phyloP scores from a whole-genome alignment of 2,329 filamentous ascomycete species.

The Alternaria alternata region DNA sequence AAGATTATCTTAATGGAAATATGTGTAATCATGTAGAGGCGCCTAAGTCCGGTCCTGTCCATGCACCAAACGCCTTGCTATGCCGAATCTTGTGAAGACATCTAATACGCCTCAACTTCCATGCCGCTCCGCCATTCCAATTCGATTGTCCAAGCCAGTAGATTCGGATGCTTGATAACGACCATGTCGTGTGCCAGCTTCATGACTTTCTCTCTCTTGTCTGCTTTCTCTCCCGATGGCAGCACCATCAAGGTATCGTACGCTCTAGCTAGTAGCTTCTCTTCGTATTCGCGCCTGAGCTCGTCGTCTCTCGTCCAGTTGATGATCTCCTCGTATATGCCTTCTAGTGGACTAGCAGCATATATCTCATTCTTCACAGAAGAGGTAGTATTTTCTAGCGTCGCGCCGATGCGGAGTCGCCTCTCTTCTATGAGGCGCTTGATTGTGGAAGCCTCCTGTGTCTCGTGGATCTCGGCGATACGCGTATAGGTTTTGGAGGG shows the following conservation, averaged over 20 bases:
- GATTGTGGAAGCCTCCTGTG: constrained; percentile 86
- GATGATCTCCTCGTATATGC: constrained; percentile 82
- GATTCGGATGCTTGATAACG: constrained; percentile 89
- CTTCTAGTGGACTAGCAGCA: constrained; percentile 76
- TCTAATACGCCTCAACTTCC: constrained; percentile 34
- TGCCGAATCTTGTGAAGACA: background rate
- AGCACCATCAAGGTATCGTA: constrained; percentile 79
- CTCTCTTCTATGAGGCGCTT: constrained; percentile 90
- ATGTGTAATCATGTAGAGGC: background rate
- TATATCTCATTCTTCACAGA: constrained; percentile 91
- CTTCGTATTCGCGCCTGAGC: constrained; percentile 82
- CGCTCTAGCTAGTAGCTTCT: constrained; percentile 83
- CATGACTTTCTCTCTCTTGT: constrained; percentile 75
- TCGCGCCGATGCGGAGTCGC: constrained; percentile 84
- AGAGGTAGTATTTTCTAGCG: constrained; percentile 79
- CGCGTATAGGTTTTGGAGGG: constrained; percentile 82
- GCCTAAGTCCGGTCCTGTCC: background rate
- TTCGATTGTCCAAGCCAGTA: constrained; percentile 88
- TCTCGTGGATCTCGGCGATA: constrained; percentile 83
- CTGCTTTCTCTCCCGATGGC: constrained; percentile 70
- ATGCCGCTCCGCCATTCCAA: constrained; percentile 78
- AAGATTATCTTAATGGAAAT: background rate
- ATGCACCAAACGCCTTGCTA: constrained; percentile 11
- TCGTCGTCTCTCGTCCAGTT: constrained; percentile 92
- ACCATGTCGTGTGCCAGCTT: constrained; percentile 91